These are phyloP conservation scores for Hypoxylon rickii DNA, from an alignment of 495 filamentous ascomycete species.

Conservation along the genomic window DNA sequence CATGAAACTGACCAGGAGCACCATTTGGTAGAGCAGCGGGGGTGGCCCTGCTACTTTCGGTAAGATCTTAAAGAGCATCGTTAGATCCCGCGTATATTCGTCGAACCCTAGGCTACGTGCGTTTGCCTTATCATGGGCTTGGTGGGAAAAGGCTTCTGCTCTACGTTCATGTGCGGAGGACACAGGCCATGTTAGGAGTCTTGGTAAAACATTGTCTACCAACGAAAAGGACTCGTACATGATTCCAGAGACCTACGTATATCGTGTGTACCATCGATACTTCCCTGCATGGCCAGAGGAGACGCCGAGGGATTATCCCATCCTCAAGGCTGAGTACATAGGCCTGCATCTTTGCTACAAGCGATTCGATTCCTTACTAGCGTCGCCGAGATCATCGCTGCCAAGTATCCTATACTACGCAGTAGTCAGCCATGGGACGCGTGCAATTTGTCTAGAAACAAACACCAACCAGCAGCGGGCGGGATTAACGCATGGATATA, in stretches of 20 bases:
- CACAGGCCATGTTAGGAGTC: too few relatives aligned
- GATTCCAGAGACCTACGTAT: neutral
- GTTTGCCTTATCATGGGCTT: too few relatives aligned
- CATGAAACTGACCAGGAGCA: neutral
- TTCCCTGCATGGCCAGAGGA: conserved; percentile 7
- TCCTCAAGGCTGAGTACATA: conserved; percentile 24
- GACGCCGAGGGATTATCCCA: conserved; percentile 5
- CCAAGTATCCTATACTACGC: conserved; percentile 7
- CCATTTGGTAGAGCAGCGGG: neutral
- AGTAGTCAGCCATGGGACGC: too few relatives aligned
- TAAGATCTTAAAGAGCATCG: neutral
- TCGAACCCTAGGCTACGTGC: too few relatives aligned
- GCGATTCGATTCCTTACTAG: conserved; percentile 11
- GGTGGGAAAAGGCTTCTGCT: too few relatives aligned
- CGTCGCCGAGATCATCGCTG: neutral
- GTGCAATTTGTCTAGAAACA: too few relatives aligned
- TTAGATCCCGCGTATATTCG: neutral
- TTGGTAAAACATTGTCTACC: too few relatives aligned
- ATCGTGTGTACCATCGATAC: conserved; percentile 1
- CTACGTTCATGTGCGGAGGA: too few relatives aligned
- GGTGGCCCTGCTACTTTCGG: neutral
- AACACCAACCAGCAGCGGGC: too few relatives aligned
- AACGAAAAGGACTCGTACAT: neutral
- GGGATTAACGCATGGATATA: too few relatives aligned
- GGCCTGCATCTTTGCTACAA: neutral